Conservation (phyloP, 1,284 basidiomycete genomes). For the Leccinum laetum region DNA sequence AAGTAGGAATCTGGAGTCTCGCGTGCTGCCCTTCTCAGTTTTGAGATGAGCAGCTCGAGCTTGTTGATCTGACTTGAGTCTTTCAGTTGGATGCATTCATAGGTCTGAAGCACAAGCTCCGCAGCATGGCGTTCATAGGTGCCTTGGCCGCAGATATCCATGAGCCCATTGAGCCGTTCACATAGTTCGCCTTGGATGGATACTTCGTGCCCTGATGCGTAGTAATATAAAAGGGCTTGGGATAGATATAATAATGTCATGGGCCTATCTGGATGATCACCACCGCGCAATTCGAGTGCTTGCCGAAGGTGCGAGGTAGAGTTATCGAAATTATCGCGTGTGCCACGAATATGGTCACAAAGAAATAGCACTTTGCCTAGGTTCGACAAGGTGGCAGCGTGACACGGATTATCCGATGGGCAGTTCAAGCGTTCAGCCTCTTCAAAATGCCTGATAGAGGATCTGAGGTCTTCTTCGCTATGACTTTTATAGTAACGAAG, state of each 20-base stretch:
- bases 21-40: neutral
- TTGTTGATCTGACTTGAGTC: neutral
- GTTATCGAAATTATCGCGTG: neutral
- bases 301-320: too few species aligned
- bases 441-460: constrained; percentile 11
- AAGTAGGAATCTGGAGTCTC: constrained; percentile 2
- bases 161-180: neutral
- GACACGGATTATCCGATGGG: neutral
- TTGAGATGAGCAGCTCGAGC: constrained; percentile 5
- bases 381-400: constrained; percentile 10
- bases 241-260: too few species aligned
- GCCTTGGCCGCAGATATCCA: neutral
- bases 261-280: too few species aligned
- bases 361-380: constrained; percentile 9
- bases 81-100: neutral
- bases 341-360: neutral
- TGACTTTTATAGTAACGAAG: neutral
- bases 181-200: neutral
- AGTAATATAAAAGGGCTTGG: neutral
- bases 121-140: constrained; percentile 5
- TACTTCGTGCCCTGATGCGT: neutral
- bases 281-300: too few species aligned
- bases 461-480: neutral
- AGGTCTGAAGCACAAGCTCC: constrained; percentile 6
- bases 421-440: constrained; percentile 3